phyloP scores from a whole-genome alignment of 257 asterid species.

The Ophiorrhiza pumila region DNA sequence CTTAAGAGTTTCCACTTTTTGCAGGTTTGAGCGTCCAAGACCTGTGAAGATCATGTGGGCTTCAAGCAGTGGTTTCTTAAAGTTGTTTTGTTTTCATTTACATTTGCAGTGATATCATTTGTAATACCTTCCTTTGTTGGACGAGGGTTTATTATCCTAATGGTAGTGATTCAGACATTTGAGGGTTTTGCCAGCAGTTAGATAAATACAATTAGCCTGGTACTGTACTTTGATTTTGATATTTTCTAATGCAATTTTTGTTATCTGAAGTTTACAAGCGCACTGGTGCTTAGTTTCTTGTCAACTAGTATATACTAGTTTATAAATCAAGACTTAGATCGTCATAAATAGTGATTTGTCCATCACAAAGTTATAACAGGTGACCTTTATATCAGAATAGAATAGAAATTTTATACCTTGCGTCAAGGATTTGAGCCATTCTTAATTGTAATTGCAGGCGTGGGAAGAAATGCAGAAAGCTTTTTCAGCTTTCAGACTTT shows the following conservation, averaged over 20 bases:
- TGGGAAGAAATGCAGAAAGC: no score
- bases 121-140: not conserved
- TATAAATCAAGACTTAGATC: not conserved
- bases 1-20: not conserved
- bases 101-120: not conserved
- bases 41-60: conserved; percentile 15
- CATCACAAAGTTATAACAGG: not conserved
- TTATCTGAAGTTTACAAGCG: not conserved
- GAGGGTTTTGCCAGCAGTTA: conserved; percentile 1
- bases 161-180: not conserved
- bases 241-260: not conserved
- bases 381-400: no score
- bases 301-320: not conserved
- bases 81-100: not conserved
- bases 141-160: not conserved
- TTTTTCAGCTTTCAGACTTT: no score
- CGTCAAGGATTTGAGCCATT: no score
- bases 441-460: no score
- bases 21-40: conserved; percentile 39
- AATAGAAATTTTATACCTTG: no score
- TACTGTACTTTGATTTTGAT: not conserved
- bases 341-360: not conserved
- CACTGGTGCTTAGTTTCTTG: not conserved
- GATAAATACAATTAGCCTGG: not conserved
- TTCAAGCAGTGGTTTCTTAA: not conserved